phyloP scores from a whole-genome alignment of 2,329 filamentous ascomycete species.

The Nothopassalora personata region DNA sequence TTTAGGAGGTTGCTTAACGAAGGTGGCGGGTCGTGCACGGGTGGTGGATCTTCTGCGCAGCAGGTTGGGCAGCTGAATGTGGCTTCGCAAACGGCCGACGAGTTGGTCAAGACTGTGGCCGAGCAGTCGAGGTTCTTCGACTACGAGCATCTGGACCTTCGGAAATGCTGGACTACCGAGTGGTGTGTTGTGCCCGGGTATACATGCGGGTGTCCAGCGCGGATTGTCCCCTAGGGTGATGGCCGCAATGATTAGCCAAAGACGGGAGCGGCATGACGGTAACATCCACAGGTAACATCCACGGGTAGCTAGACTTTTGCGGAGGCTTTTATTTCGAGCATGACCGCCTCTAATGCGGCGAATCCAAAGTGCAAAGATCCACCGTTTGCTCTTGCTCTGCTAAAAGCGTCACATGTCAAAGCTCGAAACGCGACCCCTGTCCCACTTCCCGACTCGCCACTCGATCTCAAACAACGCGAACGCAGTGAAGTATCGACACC shows the following conservation, averaged over 20 bases:
- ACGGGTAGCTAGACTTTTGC: too few species aligned
- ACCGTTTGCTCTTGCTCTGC: neutral
- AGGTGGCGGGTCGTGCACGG: neutral
- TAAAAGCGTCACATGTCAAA: neutral
- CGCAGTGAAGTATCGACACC: neutral
- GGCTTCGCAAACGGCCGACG: neutral
- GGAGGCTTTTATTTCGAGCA: too few species aligned
- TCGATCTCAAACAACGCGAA: neutral
- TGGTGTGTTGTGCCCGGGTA: neutral
- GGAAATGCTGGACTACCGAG: neutral
- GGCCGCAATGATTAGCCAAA: too few species aligned
- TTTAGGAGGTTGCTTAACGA: neutral
- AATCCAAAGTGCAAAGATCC: neutral
- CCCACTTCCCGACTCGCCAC: too few species aligned
- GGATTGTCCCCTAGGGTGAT: neutral
- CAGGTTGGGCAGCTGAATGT: neutral
- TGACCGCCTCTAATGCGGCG: neutral
- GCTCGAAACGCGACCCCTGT: neutral
- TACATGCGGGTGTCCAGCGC: neutral
- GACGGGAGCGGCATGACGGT: too few species aligned
- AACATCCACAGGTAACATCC: too few species aligned
- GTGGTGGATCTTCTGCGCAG: neutral
- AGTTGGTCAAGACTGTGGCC: neutral
- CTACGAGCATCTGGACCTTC: neutral
- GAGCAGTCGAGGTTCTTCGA: neutral